Conservation (phyloP, 2,329 filamentous ascomycete genomes). For the Xylariaceae sp. region DNA sequence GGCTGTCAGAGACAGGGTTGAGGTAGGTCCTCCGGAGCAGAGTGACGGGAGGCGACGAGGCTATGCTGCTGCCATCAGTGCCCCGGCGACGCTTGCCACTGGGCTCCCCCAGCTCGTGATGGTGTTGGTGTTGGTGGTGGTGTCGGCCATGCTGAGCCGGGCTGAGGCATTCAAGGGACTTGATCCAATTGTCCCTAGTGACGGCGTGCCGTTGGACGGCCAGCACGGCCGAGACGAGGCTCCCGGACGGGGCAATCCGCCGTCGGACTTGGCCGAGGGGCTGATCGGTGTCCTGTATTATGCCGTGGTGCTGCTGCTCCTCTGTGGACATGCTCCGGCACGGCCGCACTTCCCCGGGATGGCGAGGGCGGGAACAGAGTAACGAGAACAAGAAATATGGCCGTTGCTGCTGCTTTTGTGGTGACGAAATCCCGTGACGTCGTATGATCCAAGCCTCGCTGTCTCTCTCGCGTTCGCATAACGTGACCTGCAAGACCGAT, state of each 20-base stretch:
- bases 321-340: conserved; percentile 17
- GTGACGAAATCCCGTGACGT: too few relatives aligned
- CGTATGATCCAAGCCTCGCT: too few relatives aligned
- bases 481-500: too few relatives aligned
- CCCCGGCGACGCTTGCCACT: conserved; percentile 19
- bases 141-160: conserved; percentile 7
- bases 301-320: conserved; percentile 11
- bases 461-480: too few relatives aligned
- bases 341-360: too few relatives aligned
- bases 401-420: too few relatives aligned
- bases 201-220: conserved; percentile 15
- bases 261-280: conserved; percentile 20
- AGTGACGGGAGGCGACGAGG: conserved; percentile 8
- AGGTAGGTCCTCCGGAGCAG: conserved; percentile 18
- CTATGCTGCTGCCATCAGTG: conserved; percentile 12
- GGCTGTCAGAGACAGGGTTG: conserved; percentile 14
- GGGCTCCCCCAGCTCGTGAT: conserved; percentile 12
- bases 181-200: conserved; percentile 20
- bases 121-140: too few relatives aligned
- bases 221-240: conserved; percentile 18
- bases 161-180: conserved; percentile 21
- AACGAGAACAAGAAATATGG: too few relatives aligned
- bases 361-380: too few relatives aligned
- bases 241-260: conserved; percentile 5
- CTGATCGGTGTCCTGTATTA: conserved; percentile 21